Base-by-base conservation (phyloP, 1,139 yeast genomes). In the Yamadazyma oceani region DNA sequence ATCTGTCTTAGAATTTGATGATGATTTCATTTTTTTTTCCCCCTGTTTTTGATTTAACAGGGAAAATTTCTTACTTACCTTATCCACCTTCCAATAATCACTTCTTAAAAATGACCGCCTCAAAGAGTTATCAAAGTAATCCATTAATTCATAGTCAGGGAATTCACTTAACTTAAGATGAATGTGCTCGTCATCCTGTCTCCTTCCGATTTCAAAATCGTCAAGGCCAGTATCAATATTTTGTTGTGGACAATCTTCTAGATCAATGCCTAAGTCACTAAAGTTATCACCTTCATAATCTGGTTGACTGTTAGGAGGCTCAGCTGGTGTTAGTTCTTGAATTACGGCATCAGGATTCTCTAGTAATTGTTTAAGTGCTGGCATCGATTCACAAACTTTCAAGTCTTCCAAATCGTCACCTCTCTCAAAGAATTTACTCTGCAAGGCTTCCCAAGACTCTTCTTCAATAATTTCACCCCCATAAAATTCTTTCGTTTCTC, bases 1-100 rank as follows among this genome's bases (percentile, higher is more conserved):
- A 43, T 25, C 43, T 50, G 9, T 53, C 42, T 32, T 27, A 10
- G 23, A n/a, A n/a, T n/a, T n/a, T n/a, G n/a, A n/a, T n/a, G n/a
- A n/a, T n/a, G n/a, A n/a, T n/a, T n/a, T n/a, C n/a, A n/a, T n/a
- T n/a, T n/a, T n/a, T n/a, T n/a, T n/a, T n/a, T n/a, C n/a, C n/a
- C n/a, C n/a, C 16, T 10, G n/a, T 5, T 24, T 6, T 10, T 24
- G 26, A 11, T 27, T 9, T n/a, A n/a, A n/a, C 19, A 19, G 9
- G 16, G 16, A n/a, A 17, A 27, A 16, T 27, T 16, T 27, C 19
- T n/a, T 27, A 7, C 19, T 8, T 16, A 29, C 43, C 85, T 90
- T 9, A 95, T 88, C 10, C 95, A 96, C 24, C 92, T 76, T 95
- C 95, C 86, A 54, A 76, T 81, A 34, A 75, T 73, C 44, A 3